phyloP scores from a whole-genome alignment of 192 early-diverging fungal genomes.

The Lobosporangium transversale region DNA sequence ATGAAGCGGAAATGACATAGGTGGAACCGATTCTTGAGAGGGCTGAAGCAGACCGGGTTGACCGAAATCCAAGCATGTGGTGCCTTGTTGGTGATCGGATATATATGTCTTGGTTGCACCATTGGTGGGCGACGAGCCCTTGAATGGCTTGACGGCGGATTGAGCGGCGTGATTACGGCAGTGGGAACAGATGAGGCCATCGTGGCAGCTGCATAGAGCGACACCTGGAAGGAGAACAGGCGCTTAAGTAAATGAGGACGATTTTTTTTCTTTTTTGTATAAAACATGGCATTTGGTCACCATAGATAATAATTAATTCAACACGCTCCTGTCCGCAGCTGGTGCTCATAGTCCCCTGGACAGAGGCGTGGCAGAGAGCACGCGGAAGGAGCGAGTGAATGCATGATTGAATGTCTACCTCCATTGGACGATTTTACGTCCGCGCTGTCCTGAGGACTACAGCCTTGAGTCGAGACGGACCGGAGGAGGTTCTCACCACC shows the following conservation, averaged over 20 bases:
- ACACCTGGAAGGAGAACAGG: conserved; percentile 36
- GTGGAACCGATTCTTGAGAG: conserved; percentile 27
- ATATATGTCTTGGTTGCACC: conserved; percentile 10
- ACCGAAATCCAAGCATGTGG: conserved; percentile 41
- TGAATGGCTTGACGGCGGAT: conserved; percentile 23
- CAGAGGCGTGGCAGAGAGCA: background rate
- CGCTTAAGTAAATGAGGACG: conserved; percentile 23
- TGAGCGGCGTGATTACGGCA: conserved; percentile 21
- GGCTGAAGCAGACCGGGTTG: conserved; percentile 31
- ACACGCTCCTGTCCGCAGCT: conserved; percentile 2
- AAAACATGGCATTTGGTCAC: conserved; percentile 8
- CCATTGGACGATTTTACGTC: conserved; percentile 37
- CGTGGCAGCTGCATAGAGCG: conserved; percentile 26
- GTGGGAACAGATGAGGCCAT: conserved; percentile 23
- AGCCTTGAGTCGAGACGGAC: conserved; percentile 28
- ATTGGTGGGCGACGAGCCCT: conserved; percentile 6
- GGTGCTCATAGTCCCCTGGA: background rate
- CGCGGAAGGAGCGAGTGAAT: background rate
- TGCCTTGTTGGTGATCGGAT: conserved; percentile 26
- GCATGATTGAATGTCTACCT: conserved; percentile 39
- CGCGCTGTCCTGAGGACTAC: conserved; percentile 25
- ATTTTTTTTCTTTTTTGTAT: conserved; percentile 4
- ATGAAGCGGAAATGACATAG: conserved; percentile 33
- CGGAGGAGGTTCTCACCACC: conserved; percentile 47
- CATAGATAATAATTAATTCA: background rate